phyloP scores from a whole-genome alignment of 129 eudicot species.

The sunflower (Helianthus annuus) region DNA sequence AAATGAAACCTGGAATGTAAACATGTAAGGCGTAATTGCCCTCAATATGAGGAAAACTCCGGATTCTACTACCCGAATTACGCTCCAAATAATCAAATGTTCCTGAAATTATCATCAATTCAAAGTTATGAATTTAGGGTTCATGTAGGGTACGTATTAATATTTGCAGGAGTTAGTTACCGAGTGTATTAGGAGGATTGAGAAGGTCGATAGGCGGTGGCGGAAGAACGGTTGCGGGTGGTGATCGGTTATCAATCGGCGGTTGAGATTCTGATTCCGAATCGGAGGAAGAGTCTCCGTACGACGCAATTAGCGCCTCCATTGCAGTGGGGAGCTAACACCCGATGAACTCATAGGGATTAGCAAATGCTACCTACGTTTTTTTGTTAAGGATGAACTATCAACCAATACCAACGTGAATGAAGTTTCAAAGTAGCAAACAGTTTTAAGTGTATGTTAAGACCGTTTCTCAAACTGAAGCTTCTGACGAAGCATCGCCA shows the following conservation, averaged over 20 bases:
- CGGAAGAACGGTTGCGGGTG: slow-evolving; percentile 49
- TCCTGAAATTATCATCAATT: slow-evolving; percentile 36
- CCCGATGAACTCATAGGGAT: too few relatives aligned
- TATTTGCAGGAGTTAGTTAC: slow-evolving; percentile 48
- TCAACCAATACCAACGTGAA: background rate
- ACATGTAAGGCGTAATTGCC: slow-evolving; percentile 92
- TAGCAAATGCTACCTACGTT: too few relatives aligned
- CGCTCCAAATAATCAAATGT: slow-evolving; percentile 41
- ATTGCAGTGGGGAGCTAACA: slow-evolving; percentile 33
- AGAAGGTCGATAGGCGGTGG: slow-evolving; percentile 81
- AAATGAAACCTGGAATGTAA: slow-evolving; percentile 71
- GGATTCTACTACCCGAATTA: slow-evolving; percentile 49
- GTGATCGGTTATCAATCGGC: slow-evolving; percentile 22
- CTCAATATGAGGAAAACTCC: slow-evolving; percentile 84
- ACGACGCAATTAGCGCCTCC: slow-evolving; percentile 81
- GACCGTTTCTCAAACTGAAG: slow-evolving; percentile 72
- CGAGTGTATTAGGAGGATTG: slow-evolving; percentile 55
- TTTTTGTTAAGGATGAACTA: slow-evolving; percentile 12
- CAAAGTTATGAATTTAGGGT: slow-evolving; percentile 16
- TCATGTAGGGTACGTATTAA: too few relatives aligned
- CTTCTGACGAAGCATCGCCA: slow-evolving; percentile 77
- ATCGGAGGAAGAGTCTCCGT: slow-evolving; percentile 66
- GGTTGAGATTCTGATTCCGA: slow-evolving; percentile 34
- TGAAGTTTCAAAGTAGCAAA: background rate
- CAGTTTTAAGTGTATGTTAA: slow-evolving; percentile 12